Evolutionary conservation across 1,284 basidiomycete genomes (phyloP).

Genomic region (Trametes hirsuta): DNA sequence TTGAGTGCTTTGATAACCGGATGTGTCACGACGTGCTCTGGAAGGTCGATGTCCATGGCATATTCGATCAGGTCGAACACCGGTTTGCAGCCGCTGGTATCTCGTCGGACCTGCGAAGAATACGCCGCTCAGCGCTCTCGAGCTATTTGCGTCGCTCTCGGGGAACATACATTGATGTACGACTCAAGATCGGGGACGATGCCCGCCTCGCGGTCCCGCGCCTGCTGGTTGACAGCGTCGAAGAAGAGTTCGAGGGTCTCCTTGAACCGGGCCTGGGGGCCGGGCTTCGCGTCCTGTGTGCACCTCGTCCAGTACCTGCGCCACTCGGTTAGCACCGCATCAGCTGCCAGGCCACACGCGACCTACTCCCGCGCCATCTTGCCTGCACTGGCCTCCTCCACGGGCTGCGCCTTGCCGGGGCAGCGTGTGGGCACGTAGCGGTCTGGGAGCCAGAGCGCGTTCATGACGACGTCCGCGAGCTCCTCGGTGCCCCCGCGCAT

Average conservation of each 20-base stretch:
- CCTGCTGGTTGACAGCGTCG: slow-evolving; percentile 41
- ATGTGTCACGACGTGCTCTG: slow-evolving; percentile 41
- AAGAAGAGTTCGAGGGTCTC: slow-evolving; percentile 42
- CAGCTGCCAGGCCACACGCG: neutral
- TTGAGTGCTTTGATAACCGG: slow-evolving; percentile 40
- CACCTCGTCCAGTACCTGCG: slow-evolving; percentile 40
- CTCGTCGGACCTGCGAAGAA: slow-evolving; percentile 24
- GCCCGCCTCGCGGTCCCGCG: slow-evolving; percentile 35
- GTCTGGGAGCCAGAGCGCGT: slow-evolving; percentile 40
- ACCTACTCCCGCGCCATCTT: slow-evolving; percentile 39
- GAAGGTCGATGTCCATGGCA: slow-evolving; percentile 42
- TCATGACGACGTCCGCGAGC: slow-evolving; percentile 42
- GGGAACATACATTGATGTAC: slow-evolving; percentile 38
- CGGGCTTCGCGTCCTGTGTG: slow-evolving; percentile 35
- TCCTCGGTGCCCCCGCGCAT: slow-evolving; percentile 34
- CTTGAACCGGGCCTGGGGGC: slow-evolving; percentile 40
- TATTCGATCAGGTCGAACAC: slow-evolving; percentile 46
- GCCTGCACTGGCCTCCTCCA: slow-evolving; percentile 28
- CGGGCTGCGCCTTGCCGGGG: slow-evolving; percentile 25
- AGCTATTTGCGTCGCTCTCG: neutral
- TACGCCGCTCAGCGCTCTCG: neutral
- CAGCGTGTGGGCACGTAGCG: slow-evolving; percentile 33
- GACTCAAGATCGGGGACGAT: slow-evolving; percentile 41
- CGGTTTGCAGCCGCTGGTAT: slow-evolving; percentile 40
- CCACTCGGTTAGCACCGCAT: neutral